Conservation (phyloP, 805 yeast genomes). For the Wickerhamiella hasegawae region DNA sequence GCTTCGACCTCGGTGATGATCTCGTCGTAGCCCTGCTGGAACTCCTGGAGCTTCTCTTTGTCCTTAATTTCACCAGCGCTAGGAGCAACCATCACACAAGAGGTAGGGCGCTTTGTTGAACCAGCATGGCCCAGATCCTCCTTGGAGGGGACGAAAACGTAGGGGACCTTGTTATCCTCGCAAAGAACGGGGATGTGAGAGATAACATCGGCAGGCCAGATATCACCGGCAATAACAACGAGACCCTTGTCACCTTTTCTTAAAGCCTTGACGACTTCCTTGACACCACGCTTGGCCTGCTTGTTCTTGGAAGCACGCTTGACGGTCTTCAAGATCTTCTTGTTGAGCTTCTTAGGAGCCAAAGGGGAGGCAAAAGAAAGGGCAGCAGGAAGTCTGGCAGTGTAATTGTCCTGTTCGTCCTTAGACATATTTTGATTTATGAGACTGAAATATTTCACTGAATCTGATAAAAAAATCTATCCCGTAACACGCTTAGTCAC, state of each 20-base stretch:
- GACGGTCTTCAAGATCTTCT: slow-evolving; percentile 86
- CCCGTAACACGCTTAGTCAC: too few species aligned
- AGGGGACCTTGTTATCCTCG: slow-evolving; percentile 88
- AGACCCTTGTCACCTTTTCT: slow-evolving; percentile 97
- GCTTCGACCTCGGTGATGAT: slow-evolving; percentile 70
- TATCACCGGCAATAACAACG: slow-evolving; percentile 94
- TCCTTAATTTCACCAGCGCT: slow-evolving; percentile 75
- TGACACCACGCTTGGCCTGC: slow-evolving; percentile 96
- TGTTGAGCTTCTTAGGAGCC: slow-evolving; percentile 90
- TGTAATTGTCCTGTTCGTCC: slow-evolving; percentile 48
- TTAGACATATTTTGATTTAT: background rate
- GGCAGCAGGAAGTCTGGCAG: slow-evolving; percentile 74
- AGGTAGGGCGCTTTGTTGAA: slow-evolving; percentile 97
- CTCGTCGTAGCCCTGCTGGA: slow-evolving; percentile 85
- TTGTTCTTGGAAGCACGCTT: slow-evolving; percentile 97
- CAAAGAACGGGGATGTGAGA: slow-evolving; percentile 95
- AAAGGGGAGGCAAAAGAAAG: slow-evolving; percentile 87
- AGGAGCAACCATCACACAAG: slow-evolving; percentile 94
- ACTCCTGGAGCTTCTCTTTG: slow-evolving; percentile 61
- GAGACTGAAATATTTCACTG: background rate
- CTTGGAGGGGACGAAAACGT: slow-evolving; percentile 85
- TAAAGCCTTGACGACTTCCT: slow-evolving; percentile 94
- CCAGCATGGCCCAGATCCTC: slow-evolving; percentile 98
- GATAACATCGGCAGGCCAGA: slow-evolving; percentile 92
- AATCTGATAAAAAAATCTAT: too few species aligned